A percentile compares a stretch with the other conserved stretches of the same genome.
These are phyloP conservation scores for Mercurialis annua DNA, from an alignment of 345 rosid species.

Conservation along the genomic window DNA sequence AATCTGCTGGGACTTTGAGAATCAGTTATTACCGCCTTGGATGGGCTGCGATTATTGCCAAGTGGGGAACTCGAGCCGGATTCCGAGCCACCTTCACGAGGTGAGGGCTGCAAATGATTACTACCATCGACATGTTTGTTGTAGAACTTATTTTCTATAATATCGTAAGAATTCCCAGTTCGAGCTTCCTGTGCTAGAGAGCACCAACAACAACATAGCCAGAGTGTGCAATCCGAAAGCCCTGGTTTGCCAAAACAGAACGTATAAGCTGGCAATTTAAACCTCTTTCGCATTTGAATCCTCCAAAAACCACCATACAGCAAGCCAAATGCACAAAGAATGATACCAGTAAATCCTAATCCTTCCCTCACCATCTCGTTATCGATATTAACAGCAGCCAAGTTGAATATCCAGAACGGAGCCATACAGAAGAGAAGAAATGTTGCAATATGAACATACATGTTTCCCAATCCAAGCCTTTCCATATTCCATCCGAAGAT, in stretches of 20 bases:
- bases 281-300: slow-evolving; percentile 86
- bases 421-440: slow-evolving; percentile 83
- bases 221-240: slow-evolving; percentile 60
- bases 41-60: slow-evolving; percentile 32
- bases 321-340: slow-evolving; percentile 78
- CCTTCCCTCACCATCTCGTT: slow-evolving; percentile 58
- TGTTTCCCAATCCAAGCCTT: slow-evolving; percentile 91
- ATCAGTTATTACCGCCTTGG: slow-evolving; percentile 20
- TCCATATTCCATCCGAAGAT: slow-evolving; percentile 99
- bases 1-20: slow-evolving; percentile 49
- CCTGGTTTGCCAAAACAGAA: slow-evolving; percentile 63
- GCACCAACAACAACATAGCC: slow-evolving; percentile 95
- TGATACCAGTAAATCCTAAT: slow-evolving; percentile 58
- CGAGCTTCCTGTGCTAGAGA: slow-evolving; percentile 90
- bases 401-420: slow-evolving; percentile 86
- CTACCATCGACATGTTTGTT: slow-evolving; percentile 23
- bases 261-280: slow-evolving; percentile 63
- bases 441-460: slow-evolving; percentile 91
- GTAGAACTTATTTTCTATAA: slow-evolving; percentile 58
- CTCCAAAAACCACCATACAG: slow-evolving; percentile 98
- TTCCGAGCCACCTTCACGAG: slow-evolving; percentile 49
- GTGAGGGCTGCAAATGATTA: slow-evolving; percentile 30
- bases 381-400: slow-evolving; percentile 80
- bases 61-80: slow-evolving; percentile 37
- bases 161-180: slow-evolving; percentile 67